Base-by-base conservation (phyloP, 2,329 filamentous ascomycete species). In the Hymenotorrendiella dingleyae region DNA sequence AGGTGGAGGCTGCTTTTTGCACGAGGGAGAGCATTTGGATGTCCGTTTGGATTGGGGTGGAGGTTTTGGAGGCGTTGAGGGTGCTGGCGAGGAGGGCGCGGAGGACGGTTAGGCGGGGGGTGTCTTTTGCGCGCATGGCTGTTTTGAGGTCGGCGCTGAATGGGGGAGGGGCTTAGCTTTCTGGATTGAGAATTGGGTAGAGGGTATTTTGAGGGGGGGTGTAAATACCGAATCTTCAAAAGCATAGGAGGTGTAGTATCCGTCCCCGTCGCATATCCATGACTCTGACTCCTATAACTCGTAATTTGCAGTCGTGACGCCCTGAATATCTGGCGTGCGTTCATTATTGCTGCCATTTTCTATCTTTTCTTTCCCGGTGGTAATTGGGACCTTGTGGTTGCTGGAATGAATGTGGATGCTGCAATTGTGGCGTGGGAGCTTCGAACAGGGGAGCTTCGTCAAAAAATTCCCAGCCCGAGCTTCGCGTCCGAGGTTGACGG, bases 21-120 rank as follows among this genome's bases (percentile, higher is more conserved):
- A 93, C 72, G 36, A 90, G 68, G 6, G 71, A 67, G 21, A 88
- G 75, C 42, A 91, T 71, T 57, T 84, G 77, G 50, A 75, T 72
- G 62, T 91, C 84, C 17, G 78, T 85, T 42, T 68, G 70, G 57
- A 90, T 77, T n/a, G 86, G 85, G 28, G 67, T 70, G 28, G 72
- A 59, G 11, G 84, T 87, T 66, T 90, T 90, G 61, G 80, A 82
- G 24, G 83, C 80, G 64, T 89, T 90, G 54, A 82, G 80, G 48
- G 84, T 79, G 49, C 83, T 76, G 23, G 83, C 72, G 50, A 90
- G 73, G 48, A 90, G 67, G 29, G 72, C 64, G 53, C 86, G 82
- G 36, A 91, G 72, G 27, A 86, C 84, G 28, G 74, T 67, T 20
- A 90, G 76, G 2, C 82, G 78, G 20, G 76, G 68, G 20, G 70